phyloP scores from a whole-genome alignment of 768 basidiomycete species.

The Strobilomyces dryophilus region DNA sequence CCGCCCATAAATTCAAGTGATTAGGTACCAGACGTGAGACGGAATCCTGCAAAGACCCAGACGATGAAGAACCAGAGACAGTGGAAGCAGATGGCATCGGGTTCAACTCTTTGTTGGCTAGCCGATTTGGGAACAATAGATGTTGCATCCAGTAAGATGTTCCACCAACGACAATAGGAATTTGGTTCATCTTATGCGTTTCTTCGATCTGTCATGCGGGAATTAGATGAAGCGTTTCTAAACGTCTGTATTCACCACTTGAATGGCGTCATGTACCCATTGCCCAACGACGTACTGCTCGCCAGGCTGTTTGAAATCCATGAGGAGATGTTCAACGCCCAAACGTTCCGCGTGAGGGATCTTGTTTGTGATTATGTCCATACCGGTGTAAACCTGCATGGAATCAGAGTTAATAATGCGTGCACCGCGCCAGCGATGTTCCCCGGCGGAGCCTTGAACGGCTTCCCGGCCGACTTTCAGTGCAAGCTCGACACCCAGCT shows the following conservation, averaged over 20 bases:
- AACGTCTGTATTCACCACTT: constrained; percentile 50
- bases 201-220: constrained; percentile 59
- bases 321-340: constrained; percentile 84
- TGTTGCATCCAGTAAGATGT: constrained; percentile 99
- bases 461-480: constrained; percentile 42
- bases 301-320: constrained; percentile 83
- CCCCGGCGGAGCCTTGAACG: constrained; percentile 6
- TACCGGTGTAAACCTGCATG: constrained; percentile 93
- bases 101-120: constrained; percentile 34
- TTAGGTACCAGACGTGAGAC: constrained; percentile 45
- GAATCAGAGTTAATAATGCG: constrained; percentile 93
- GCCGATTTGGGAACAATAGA: constrained; percentile 80
- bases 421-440: constrained; percentile 51
- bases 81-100: constrained; percentile 1
- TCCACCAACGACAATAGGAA: constrained; percentile 93
- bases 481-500: constrained; percentile 85
- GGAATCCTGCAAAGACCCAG: constrained; percentile 37
- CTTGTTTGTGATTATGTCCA: constrained; percentile 95
- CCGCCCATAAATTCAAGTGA: constrained; percentile 46
- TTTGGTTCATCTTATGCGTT: constrained; percentile 52
- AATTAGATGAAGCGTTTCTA: background rate
- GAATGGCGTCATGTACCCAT: constrained; percentile 82
- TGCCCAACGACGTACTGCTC: constrained; percentile 84
- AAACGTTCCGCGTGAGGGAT: constrained; percentile 68
- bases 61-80: constrained; percentile 14